phyloP scores from a whole-genome alignment of 1,284 basidiomycete genomes.

The Tilletia walkeri region DNA sequence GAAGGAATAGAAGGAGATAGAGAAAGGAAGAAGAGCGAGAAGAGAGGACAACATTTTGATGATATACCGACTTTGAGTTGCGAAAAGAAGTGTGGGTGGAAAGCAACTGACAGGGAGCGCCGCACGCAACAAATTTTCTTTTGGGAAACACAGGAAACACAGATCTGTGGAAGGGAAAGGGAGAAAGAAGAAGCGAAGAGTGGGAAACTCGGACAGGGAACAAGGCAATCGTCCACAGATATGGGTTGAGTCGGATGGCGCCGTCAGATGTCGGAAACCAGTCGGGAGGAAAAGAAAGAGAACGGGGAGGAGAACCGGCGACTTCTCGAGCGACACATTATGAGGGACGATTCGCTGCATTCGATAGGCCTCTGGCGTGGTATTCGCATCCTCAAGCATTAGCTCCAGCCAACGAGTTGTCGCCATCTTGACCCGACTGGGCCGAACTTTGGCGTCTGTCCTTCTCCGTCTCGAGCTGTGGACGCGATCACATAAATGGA shows the following conservation, averaged over 20 bases:
- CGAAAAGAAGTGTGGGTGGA: too few species aligned
- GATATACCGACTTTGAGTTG: neutral
- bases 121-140: conserved; percentile 25
- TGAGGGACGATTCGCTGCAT: neutral
- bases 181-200: conserved; percentile 24
- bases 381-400: neutral
- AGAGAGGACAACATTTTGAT: too few species aligned
- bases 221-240: neutral
- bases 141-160: neutral
- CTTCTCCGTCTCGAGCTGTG: conserved; percentile 49
- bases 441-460: conserved; percentile 41
- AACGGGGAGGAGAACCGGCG: neutral
- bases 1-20: neutral
- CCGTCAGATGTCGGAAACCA: neutral
- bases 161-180: neutral
- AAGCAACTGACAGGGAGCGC: conserved; percentile 3
- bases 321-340: neutral
- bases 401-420: conserved; percentile 21
- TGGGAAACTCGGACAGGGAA: conserved; percentile 27
- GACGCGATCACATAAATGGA: neutral
- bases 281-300: neutral
- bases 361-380: neutral
- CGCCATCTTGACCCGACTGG: conserved; percentile 25
- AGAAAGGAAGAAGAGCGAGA: neutral
- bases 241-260: neutral